phyloP scores from a whole-genome alignment of 768 basidiomycete species.

The Zangia roseola region DNA sequence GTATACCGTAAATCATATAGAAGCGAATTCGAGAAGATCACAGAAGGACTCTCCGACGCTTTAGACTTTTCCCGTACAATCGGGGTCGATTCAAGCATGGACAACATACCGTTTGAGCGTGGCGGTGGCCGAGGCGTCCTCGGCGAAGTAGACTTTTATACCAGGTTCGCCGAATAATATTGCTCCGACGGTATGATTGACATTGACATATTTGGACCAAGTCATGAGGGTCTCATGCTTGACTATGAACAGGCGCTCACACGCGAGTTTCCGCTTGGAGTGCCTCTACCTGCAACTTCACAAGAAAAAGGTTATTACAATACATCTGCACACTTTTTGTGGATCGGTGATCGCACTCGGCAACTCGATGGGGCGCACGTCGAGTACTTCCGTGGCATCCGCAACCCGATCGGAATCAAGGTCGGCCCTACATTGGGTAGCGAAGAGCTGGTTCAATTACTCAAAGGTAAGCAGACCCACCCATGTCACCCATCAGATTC shows the following conservation, averaged over 20 bases:
- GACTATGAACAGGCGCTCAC: conserved; percentile 93
- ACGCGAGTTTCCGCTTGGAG: conserved; percentile 52
- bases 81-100: conserved; percentile 58
- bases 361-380: conserved; percentile 92
- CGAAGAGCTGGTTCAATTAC: conserved; percentile 72
- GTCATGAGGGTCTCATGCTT: conserved; percentile 92
- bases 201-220: conserved; percentile 26
- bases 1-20: conserved; percentile 42
- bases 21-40: conserved; percentile 81
- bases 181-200: background rate
- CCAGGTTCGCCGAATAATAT: conserved; percentile 51
- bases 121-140: conserved; percentile 71
- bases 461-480: conserved; percentile 59
- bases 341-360: conserved; percentile 96
- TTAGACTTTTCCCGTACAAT: conserved; percentile 92
- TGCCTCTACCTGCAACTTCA: conserved; percentile 10
- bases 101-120: conserved; percentile 55
- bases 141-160: conserved; percentile 92
- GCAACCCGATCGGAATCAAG: conserved; percentile 95
- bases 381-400: conserved; percentile 90
- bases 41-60: conserved; percentile 82
- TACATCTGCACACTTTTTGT: conserved; percentile 90
- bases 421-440: conserved; percentile 85
- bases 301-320: conserved; percentile 66
- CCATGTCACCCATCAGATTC: background rate